Base-by-base conservation (phyloP, 2,329 filamentous ascomycete genomes). In the Pseudodiploospora longispora region DNA sequence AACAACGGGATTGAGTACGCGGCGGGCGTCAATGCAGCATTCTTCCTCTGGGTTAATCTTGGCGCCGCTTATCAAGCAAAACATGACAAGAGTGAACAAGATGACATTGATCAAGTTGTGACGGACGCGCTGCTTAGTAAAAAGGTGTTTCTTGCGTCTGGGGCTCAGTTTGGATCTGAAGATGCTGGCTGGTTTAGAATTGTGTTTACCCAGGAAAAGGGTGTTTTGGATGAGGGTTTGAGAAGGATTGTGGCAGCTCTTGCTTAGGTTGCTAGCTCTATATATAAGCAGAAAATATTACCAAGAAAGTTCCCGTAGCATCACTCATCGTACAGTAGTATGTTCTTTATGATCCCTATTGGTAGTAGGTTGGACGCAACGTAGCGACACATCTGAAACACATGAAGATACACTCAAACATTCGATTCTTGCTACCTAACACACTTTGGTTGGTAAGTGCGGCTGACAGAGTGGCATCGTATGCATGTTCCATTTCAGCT, bases 41-140 rank as follows among this genome's bases (percentile, higher is more conserved):
- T 78, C 51, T 78, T 78, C 50, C 52, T 78, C 1, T 78, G 73
- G 72, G 59, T 74, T 4, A 59, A 78, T 50, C 58, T 79, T 3
- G 61, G 63, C 5, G 53, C 52, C 31, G 49, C 49, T 6, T 64
- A 59, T 10, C 42, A 34, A 30, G 31, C 43, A 32, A 43, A 43
- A 2, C 56, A 62, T 35, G 40, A 47, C 0, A 47, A 46, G 4
- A 7, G 41, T 6, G 48, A 51, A 4, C 34, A 39, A 2, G 39
- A 48, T 7, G 53, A 59, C 27, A 33, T 62, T 10, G 55, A 55
- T 6, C 46, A 53, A 10, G 29, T 50, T 6, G 47, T 65, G 1
- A 55, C 57, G 42, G 41, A 56, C 1, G 48, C 49, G 4, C 36
- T 67, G 39, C 44, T 66, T 10, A 41, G 47, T 1, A 51, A 57